A percentile compares a stretch with the other conserved stretches of the same genome.
Evolutionary conservation across 2,329 filamentous ascomycete species (phyloP).

Genomic region (Penicillium sp.): DNA sequence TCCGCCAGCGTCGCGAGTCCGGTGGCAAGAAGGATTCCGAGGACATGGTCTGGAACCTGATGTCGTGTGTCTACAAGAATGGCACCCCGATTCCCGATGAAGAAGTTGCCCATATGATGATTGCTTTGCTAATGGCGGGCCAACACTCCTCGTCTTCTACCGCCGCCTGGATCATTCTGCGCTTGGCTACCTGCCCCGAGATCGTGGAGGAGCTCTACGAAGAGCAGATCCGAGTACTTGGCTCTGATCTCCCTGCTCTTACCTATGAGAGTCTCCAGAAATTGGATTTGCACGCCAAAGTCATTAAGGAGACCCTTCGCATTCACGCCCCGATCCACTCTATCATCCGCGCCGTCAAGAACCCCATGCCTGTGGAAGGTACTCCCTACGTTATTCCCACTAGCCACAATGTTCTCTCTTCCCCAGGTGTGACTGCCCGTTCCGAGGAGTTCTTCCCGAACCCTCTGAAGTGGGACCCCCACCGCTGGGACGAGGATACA

Average conservation of each 20-base stretch:
- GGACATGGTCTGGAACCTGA: slow-evolving; percentile 89
- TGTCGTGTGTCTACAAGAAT: slow-evolving; percentile 82
- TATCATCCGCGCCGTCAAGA: slow-evolving; percentile 89
- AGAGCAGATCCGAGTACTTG: slow-evolving; percentile 74
- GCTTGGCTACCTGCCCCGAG: slow-evolving; percentile 73
- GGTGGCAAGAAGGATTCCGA: slow-evolving; percentile 53
- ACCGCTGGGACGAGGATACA: slow-evolving; percentile 73
- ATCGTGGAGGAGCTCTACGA: slow-evolving; percentile 77
- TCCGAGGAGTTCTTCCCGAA: slow-evolving; percentile 77
- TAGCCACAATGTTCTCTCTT: slow-evolving; percentile 76
- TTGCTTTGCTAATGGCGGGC: slow-evolving; percentile 86
- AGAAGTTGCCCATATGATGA: slow-evolving; percentile 91
- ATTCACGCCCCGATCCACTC: slow-evolving; percentile 92
- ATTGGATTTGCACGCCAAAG: slow-evolving; percentile 76
- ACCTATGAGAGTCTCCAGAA: slow-evolving; percentile 74
- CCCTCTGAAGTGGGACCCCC: slow-evolving; percentile 80
- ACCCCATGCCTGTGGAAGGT: slow-evolving; percentile 77
- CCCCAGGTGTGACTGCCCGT: slow-evolving; percentile 75
- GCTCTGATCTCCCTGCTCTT: slow-evolving; percentile 70
- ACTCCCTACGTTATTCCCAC: slow-evolving; percentile 81
- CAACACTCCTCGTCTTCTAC: slow-evolving; percentile 87
- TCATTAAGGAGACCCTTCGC: slow-evolving; percentile 88
- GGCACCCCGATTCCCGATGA: slow-evolving; percentile 74
- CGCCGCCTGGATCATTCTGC: slow-evolving; percentile 79
- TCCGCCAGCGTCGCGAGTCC: slow-evolving; percentile 65